These are phyloP conservation scores for Fusarium nelsonii DNA, from an alignment of 2,329 filamentous ascomycete genomes.

Conservation along the genomic window DNA sequence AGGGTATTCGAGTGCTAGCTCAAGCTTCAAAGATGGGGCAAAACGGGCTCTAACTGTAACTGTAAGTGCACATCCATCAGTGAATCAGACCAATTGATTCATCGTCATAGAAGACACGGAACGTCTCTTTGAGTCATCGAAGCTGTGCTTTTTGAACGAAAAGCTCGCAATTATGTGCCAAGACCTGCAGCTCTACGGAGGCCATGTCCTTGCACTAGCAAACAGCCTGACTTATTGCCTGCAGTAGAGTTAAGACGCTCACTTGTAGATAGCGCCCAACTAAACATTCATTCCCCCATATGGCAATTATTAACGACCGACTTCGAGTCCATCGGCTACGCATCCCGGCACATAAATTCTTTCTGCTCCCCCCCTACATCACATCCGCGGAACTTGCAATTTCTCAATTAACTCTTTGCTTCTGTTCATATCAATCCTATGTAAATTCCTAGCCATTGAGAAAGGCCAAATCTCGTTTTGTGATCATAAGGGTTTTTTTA, in stretches of 20 bases:
- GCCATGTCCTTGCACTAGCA: not conserved
- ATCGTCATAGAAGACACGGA: slow-evolving; percentile 7
- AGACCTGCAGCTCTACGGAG: slow-evolving; percentile 9
- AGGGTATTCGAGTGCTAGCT: slow-evolving; percentile 12
- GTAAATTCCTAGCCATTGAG: slow-evolving; percentile 1
- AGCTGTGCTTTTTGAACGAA: not conserved
- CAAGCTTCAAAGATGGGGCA: not conserved
- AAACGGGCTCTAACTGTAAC: not conserved
- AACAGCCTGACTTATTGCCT: not conserved
- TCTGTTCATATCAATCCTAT: not conserved
- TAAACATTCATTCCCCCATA: not conserved
- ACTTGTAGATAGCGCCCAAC: slow-evolving; percentile 24
- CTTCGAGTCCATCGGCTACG: slow-evolving; percentile 16
- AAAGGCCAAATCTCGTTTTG: slow-evolving; percentile 8
- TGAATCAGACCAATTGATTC: slow-evolving; percentile 5
- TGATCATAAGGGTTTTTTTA: slow-evolving; percentile 12
- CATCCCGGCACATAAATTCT: slow-evolving; percentile 31
- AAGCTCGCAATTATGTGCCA: slow-evolving; percentile 6
- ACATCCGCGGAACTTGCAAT: not conserved
- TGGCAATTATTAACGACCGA: slow-evolving; percentile 26
- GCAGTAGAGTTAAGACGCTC: not conserved
- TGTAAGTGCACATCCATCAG: not conserved
- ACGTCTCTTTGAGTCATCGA: slow-evolving; percentile 11
- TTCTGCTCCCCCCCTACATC: not conserved
- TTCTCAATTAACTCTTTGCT: not conserved